Evolutionary conservation across 176 grass and related monocot species (phyloP), one percentile per base, ranked within the genome.

Genomic region (Lolium perenne): DNA sequence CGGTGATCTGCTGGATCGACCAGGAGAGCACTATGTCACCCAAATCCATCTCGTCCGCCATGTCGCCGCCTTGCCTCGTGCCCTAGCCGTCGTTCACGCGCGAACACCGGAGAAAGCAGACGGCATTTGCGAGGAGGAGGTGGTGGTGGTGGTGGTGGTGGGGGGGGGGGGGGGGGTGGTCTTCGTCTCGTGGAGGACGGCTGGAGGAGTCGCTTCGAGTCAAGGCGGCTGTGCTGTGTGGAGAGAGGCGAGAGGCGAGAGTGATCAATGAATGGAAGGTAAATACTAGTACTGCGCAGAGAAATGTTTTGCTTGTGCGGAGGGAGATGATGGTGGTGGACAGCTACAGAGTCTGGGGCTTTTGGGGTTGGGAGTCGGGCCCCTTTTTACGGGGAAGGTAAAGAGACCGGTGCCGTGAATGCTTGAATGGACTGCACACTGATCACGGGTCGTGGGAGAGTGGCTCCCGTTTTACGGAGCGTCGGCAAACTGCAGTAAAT

Each of bases 11-110:
- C 40, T 49, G 54, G 76, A 95, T 25, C 0, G 65, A 64, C 90
- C 93, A 95, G 78, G 90, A 91, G 59, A 95, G 88, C 72, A 95
- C 78, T 18, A 78, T 56, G 72, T 84, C 86, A 9, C 12, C 85
- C 88, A 95, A 84, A 77, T 87, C 83, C 29, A 7, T 66, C 88
- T 81, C 56, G 61, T 73, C 61, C 49, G 5, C 75, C 76, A 80
- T 66, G 74, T 25, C 75, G 38, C 56, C 47, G 43, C 32, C 80
- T 69, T 71, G 9, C 55, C 79, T 15, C 72, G 58, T 80, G 45
- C 60, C 51, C 49, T 10, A 4, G 8, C 40, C 65, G 55, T 15
- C 72, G 59, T 59, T 85, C 47, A 77, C 87, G 6, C 86, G 15
- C 65, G 25, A 11, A 53, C 21, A 2, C 20, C 6, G 20, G 43